Base-by-base conservation (phyloP, 2,329 filamentous ascomycete species). In the Pseudopyricularia javanii region DNA sequence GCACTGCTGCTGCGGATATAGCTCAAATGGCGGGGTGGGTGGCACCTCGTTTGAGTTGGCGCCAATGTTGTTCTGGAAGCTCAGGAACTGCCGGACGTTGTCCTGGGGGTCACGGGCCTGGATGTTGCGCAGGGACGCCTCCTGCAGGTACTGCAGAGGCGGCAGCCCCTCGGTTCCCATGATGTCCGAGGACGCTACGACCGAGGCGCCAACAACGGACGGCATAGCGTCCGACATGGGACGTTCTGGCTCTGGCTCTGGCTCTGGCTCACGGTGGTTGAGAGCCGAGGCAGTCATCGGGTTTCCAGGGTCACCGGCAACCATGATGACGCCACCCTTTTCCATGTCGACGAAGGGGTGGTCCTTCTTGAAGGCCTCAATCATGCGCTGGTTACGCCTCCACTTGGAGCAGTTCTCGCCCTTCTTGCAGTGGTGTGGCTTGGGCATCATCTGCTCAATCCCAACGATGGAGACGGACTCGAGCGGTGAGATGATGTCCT, bases 391-490 rank as follows among this genome's bases (percentile, higher is more conserved):
- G 63, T 91, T 86, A 64, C 85, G 88, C 65, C 78, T 80, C 78
- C 80, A 95, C 66, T 90, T 94, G 49, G 80, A 74, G 68, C 91
- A 95, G 59, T 86, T 83, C 66, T 93, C 87, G 47, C 91, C 91
- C 66, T 94, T 95, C 47, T 82, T 81, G 70, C 91, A 96, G 54
- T 78, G 78, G 68, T 95, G 91, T 15, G 85, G 80, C 69, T 88
- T 91, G 5, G 90, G 90, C 53, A 95, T 77, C 52, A 93, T 73
- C 66, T 95, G 88, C 69, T 95, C 90, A 57, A 95, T 95, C 28
- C 86, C 90, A 33, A 95, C 89, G 59, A 95, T 95, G 1, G 89
- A 95, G 4, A 93, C 84, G 1, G 88, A 91, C 65, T 95, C 88
- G 54, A 83, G 78, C 2, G 88, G 88, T 1, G 84, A 84, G 63